Evolutionary conservation across 2,329 filamentous ascomycete genomes (phyloP).

Genomic region (Gaeumannomyces sp.): DNA sequence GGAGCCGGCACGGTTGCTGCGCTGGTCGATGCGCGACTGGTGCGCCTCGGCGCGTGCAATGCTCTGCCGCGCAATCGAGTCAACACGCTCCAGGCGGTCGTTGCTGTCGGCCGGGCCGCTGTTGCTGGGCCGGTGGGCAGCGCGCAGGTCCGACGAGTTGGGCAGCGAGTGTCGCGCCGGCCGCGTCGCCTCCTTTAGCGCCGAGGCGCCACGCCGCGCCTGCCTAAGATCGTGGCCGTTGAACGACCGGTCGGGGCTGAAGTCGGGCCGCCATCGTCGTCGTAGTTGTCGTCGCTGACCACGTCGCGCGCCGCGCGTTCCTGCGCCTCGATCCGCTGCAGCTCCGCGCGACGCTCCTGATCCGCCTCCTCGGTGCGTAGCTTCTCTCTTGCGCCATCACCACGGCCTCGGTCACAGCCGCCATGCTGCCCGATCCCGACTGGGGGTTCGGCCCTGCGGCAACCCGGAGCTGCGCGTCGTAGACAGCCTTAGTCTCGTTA

Average conservation of each 20-base stretch:
- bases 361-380: not conserved
- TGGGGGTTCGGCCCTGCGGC: conserved; percentile 12
- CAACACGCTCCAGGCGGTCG: conserved; percentile 39
- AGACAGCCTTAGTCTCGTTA: conserved; percentile 48
- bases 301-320: conserved; percentile 13
- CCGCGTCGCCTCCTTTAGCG: conserved; percentile 20
- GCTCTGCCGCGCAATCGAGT: conserved; percentile 43
- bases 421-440: conserved; percentile 5
- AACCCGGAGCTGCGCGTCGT: conserved; percentile 36
- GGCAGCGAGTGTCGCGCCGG: conserved; percentile 28
- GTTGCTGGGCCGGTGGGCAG: conserved; percentile 25
- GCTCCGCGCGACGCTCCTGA: not conserved
- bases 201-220: conserved; percentile 29
- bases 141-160: conserved; percentile 28
- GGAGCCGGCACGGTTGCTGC: conserved; percentile 31
- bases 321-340: conserved; percentile 10
- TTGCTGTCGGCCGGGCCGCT: conserved; percentile 11
- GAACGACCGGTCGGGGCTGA: not conserved
- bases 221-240: conserved; percentile 37
- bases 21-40: conserved; percentile 44
- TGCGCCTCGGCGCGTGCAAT: conserved; percentile 45
- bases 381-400: conserved; percentile 4
- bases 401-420: conserved; percentile 17
- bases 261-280: not conserved
- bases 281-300: conserved; percentile 14